Evolutionary conservation across 495 filamentous ascomycete genomes (phyloP).

Genomic region (Diplogelasinospora grovesii): DNA sequence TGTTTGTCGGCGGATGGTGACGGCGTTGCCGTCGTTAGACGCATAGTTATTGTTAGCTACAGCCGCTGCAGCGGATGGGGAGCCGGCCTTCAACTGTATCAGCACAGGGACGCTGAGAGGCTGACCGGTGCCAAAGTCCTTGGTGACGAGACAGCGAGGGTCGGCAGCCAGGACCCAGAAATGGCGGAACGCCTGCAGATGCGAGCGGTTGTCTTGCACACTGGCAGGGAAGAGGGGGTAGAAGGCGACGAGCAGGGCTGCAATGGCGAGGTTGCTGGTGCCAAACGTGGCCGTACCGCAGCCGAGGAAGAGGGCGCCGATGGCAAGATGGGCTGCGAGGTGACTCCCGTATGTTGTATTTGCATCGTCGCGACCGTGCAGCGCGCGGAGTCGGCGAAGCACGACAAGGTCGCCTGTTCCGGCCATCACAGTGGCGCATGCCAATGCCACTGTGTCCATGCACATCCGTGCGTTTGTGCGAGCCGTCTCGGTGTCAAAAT

Average conservation of each 20-base stretch:
- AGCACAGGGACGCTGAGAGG: constrained; percentile 67
- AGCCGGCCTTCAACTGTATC: constrained; percentile 27
- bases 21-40: not conserved
- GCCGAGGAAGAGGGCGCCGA: constrained; percentile 85
- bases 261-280: constrained; percentile 80
- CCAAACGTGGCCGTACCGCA: constrained; percentile 88
- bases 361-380: constrained; percentile 80
- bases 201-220: constrained; percentile 86
- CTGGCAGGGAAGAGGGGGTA: constrained; percentile 87
- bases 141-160: constrained; percentile 75
- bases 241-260: constrained; percentile 81
- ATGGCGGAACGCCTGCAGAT: constrained; percentile 94
- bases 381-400: constrained; percentile 79
- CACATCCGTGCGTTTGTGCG: constrained; percentile 81
- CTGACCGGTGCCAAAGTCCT: constrained; percentile 74
- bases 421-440: constrained; percentile 85
- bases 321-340: constrained; percentile 83
- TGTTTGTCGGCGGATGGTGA: constrained; percentile 36
- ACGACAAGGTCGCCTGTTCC: constrained; percentile 84
- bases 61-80: constrained; percentile 16
- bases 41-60: not conserved
- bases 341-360: constrained; percentile 91
- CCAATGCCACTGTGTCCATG: constrained; percentile 75
- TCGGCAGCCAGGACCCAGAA: constrained; percentile 95
- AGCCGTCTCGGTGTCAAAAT: constrained; percentile 76